Base-by-base conservation (phyloP, 768 basidiomycete species). In the Rubroboletus pulcherrimus region DNA sequence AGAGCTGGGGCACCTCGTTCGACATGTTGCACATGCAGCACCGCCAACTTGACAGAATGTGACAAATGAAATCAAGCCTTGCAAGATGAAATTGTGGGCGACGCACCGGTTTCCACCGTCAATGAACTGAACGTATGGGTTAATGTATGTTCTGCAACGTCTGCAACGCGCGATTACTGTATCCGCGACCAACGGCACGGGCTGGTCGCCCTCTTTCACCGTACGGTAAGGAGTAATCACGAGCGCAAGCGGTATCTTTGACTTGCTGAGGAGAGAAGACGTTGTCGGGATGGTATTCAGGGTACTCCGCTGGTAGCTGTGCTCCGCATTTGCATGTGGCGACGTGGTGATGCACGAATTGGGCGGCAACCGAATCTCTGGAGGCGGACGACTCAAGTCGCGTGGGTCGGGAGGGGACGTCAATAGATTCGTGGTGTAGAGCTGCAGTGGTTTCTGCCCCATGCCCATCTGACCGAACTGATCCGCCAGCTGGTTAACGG, bases 1-100 rank as follows among this genome's bases (percentile, higher is more conserved):
- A 98, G 49, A 97, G 77, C 65, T 98, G 95, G 24, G 97, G 97
- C 0, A 98, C 95, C 73, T 98, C 97, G 70, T 98, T 99, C 40
- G 92, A 90, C 81, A 98, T 86, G 65, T 89, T 91, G 72, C 97
- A 99, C 93, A 99, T 93, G 73, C 93, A 96, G 72, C 97, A 99
- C 69, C 97, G 90, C 97, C 97, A 99, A 59, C 90, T 89, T 53
- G 26, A 54, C 14, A 26, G 44, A 10, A 37, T 4, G 31, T 2
- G 1, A 40, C 4, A 33, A n/a, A 55, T 64, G 34, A 57, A 54
- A 54, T 48, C 34, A 50, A 34, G 35, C 6, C 11, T 3, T 5
- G 7, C 42, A 34, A 9, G 34, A 24, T 1, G 15, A 47, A 35
- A n/a, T 6, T 39, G 39, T 4, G 33, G 17, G 30, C 55, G 52